Evolutionary conservation across 331 rosid genomes (phyloP), one percentile per base, ranked within the genome.

Genomic region (Quercus lobata): DNA sequence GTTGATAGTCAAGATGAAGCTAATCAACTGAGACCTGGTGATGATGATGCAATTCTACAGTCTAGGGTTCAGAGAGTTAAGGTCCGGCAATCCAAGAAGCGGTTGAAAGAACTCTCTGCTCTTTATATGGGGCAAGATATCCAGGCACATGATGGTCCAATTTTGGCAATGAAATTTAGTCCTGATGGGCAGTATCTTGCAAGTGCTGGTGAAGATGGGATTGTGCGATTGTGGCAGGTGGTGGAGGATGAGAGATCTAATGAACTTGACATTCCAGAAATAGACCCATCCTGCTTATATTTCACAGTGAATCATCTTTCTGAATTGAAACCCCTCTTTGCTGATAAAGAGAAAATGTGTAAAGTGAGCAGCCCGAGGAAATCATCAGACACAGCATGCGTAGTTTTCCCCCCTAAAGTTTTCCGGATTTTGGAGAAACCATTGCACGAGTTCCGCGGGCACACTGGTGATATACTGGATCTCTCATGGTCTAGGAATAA

Each of bases 111-210:
- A 71, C 97, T 96, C 37, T 96, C 99, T 2, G 96, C 97, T 14
- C 91, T 96, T 81, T 88, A 90, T 84, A 76, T 87, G 94, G 93
- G 94, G 55, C 99, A 96, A 79, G 97, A 93, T 85, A 90, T 96
- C 77, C 86, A 89, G 86, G 99, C 99, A 2, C 99, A 96, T 57
- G 86, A 89, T 54, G 99, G 99, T 76, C 79, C 95, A 6, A 92
- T 96, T 80, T 88, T 84, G 85, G 81, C 99, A 2, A 96, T 96
- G 97, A 96, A 96, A 75, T 96, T 96, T 69, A 96, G 99, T 82
- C 97, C 97, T 37, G 97, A 90, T 76, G 99, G 99, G 22, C 93
- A 86, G 82, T 93, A 88, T 84, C 91, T 96, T 56, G 99, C 97
- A 46, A 96, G 93, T 81, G 99, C 92, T 19, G 98, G 99, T 60